phyloP scores from a whole-genome alignment of 345 rosid species.

The Microthlaspi erraticum region DNA sequence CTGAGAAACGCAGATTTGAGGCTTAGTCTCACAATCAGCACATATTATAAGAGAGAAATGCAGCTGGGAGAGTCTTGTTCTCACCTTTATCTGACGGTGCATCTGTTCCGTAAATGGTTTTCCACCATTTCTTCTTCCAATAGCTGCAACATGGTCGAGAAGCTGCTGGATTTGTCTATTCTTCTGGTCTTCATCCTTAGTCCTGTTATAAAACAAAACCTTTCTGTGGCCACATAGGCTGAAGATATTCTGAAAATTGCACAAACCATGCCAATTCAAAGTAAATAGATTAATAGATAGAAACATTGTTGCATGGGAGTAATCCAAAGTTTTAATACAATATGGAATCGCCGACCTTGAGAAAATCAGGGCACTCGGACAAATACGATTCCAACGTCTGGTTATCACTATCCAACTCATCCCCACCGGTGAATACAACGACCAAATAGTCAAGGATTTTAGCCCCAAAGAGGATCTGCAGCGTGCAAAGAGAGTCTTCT shows the following conservation, averaged over 20 bases:
- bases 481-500: background rate
- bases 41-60: background rate
- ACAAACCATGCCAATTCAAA: background rate
- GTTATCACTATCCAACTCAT: background rate
- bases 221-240: background rate
- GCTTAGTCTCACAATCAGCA: background rate
- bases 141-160: background rate
- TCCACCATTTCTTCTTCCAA: background rate
- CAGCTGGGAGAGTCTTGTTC: background rate
- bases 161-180: background rate
- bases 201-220: background rate
- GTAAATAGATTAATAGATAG: background rate
- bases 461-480: background rate
- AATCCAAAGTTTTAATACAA: background rate
- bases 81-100: background rate
- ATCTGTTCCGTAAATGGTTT: background rate
- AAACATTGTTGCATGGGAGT: background rate
- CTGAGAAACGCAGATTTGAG: background rate
- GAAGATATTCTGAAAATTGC: background rate
- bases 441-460: background rate
- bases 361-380: background rate
- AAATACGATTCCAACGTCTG: background rate
- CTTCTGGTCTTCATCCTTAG: background rate
- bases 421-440: slow-evolving; percentile 2
- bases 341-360: background rate